Conservation (phyloP, 2,329 filamentous ascomycete genomes). For the Pseudodiploospora longispora region DNA sequence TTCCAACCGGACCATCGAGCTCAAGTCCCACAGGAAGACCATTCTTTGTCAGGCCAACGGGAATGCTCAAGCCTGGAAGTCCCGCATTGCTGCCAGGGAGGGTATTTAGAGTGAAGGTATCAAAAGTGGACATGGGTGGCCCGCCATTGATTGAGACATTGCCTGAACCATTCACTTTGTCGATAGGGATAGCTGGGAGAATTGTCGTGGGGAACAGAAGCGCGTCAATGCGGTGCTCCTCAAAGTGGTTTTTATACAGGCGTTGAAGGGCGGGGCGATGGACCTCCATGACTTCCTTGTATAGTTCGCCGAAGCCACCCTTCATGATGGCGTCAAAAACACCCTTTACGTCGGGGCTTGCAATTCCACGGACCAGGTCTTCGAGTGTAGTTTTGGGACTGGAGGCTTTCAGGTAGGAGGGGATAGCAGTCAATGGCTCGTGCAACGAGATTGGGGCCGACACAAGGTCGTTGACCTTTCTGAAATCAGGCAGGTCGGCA, state of each 20-base stretch:
- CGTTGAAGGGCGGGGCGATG: slow-evolving; percentile 11
- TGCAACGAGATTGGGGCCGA: slow-evolving; percentile 5
- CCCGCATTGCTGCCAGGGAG: slow-evolving; percentile 11
- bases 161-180: slow-evolving; percentile 8
- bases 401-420: slow-evolving; percentile 8
- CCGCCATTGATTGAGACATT: slow-evolving; percentile 12
- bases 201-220: slow-evolving; percentile 12
- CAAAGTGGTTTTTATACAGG: slow-evolving; percentile 10
- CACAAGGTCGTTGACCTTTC: slow-evolving; percentile 6
- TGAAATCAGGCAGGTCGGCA: slow-evolving; percentile 10
- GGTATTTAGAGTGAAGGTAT: slow-evolving; percentile 7
- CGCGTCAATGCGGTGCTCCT: slow-evolving; percentile 5
- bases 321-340: slow-evolving; percentile 4
- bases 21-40: slow-evolving; percentile 11
- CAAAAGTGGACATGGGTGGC: slow-evolving; percentile 7
- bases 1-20: slow-evolving; percentile 10
- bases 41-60: slow-evolving; percentile 5
- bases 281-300: slow-evolving; percentile 8
- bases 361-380: slow-evolving; percentile 7
- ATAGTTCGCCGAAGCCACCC: slow-evolving; percentile 2
- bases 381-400: slow-evolving; percentile 1
- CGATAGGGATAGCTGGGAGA: slow-evolving; percentile 10
- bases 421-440: slow-evolving; percentile 8
- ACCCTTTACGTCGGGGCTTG: slow-evolving; percentile 7
- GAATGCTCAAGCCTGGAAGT: slow-evolving; percentile 11